A percentile compares a stretch with the other conserved stretches of the same genome.
These are phyloP conservation scores for Boletus rubescentipes DNA, from an alignment of 768 basidiomycete genomes.

Conservation along the genomic window DNA sequence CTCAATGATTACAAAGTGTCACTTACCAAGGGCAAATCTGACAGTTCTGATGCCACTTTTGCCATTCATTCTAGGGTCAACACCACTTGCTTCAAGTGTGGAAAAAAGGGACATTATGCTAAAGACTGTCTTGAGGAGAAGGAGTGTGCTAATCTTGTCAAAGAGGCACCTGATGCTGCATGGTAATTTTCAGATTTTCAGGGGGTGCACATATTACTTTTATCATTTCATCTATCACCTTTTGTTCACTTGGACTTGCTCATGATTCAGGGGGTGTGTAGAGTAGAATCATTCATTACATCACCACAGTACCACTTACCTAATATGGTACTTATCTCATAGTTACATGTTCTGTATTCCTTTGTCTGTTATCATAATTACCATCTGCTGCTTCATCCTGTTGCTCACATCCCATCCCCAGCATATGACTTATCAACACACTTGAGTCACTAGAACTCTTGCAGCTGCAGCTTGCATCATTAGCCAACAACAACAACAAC, in stretches of 20 bases:
- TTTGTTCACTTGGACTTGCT: not conserved
- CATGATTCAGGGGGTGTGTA: constrained; percentile 1
- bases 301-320: not conserved
- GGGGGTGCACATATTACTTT: not conserved
- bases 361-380: too few relatives aligned
- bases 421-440: too few relatives aligned
- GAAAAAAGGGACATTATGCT: constrained; percentile 18
- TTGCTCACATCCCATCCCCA: too few relatives aligned
- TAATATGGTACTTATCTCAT: not conserved
- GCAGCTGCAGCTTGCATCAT: not conserved
- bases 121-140: not conserved
- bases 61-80: too few relatives aligned
- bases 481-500: not conserved
- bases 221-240: not conserved
- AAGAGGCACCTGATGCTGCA: not conserved
- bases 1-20: too few relatives aligned
- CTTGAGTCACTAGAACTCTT: not conserved
- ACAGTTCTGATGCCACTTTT: too few relatives aligned
- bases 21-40: too few relatives aligned
- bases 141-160: not conserved
- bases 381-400: too few relatives aligned
- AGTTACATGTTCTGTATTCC: too few relatives aligned
- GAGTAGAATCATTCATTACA: not conserved
- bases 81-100: too few relatives aligned
- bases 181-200: not conserved